Evolutionary conservation across 176 grass and related monocot genomes (phyloP).

Genomic region (Areca catechu): DNA sequence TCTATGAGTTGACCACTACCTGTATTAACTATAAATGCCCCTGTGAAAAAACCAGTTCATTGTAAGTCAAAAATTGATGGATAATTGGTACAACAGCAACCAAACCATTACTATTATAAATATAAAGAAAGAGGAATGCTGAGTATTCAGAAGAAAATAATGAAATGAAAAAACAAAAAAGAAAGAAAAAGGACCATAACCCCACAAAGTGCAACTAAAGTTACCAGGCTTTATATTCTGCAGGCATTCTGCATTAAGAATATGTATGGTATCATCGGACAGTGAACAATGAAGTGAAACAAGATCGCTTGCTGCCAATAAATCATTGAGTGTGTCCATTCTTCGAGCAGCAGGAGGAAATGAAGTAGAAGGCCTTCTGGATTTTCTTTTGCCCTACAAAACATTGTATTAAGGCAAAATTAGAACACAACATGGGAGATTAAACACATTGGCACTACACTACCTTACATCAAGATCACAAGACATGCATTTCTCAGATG

Average conservation of each 20-base stretch:
- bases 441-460: background rate
- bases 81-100: no score
- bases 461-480: no score
- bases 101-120: no score
- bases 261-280: slow-evolving; percentile 85
- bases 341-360: slow-evolving; percentile 85
- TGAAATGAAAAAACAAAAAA: background rate
- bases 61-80: background rate
- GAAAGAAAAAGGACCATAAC: background rate
- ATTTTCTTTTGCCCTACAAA: slow-evolving; percentile 45
- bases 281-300: slow-evolving; percentile 86
- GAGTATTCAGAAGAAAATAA: background rate
- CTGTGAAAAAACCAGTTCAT: slow-evolving; percentile 29
- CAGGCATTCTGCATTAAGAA: slow-evolving; percentile 75
- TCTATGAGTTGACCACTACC: slow-evolving; percentile 91
- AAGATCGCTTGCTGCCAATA: slow-evolving; percentile 84
- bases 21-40: slow-evolving; percentile 92
- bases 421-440: slow-evolving; percentile 5
- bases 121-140: background rate
- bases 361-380: slow-evolving; percentile 48
- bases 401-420: background rate
- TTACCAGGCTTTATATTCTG: slow-evolving; percentile 88
- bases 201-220: background rate
- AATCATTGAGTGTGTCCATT: slow-evolving; percentile 96
- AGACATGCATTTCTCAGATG: no score